These are phyloP conservation scores for Trichoderma reesei DNA, from an alignment of 495 filamentous ascomycete species.

Conservation along the genomic window DNA sequence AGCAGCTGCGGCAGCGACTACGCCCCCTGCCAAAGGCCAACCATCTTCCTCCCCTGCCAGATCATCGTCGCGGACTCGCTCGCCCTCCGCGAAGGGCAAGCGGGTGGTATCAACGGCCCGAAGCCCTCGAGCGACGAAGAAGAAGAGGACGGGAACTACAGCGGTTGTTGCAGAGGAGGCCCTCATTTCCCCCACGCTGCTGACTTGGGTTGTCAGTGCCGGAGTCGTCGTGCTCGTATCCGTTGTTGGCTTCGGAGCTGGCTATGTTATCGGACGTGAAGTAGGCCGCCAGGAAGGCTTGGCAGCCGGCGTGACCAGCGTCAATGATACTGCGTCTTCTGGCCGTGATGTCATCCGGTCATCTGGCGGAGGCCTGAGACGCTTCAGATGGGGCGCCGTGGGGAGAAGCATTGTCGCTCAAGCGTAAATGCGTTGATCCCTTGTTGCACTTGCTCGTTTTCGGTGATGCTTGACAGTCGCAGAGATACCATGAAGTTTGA, in stretches of 20 bases:
- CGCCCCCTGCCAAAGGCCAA: conserved; percentile 11
- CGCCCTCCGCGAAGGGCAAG: conserved; percentile 41
- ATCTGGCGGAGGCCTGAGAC: conserved; percentile 30
- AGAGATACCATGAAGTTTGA: background rate
- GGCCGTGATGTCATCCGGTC: conserved; percentile 33
- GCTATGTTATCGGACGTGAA: conserved; percentile 80
- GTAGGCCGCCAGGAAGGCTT: conserved; percentile 58
- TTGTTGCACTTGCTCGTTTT: background rate
- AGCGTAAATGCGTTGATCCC: conserved; percentile 10
- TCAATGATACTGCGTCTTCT: conserved; percentile 34
- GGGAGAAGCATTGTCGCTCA: conserved; percentile 33
- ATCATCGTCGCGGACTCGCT: background rate
- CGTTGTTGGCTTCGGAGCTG: conserved; percentile 87
- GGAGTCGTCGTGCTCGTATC: conserved; percentile 87
- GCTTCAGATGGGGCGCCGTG: conserved; percentile 38
- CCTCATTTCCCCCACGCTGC: conserved; percentile 57
- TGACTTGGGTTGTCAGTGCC: conserved; percentile 87
- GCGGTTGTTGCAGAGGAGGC: conserved; percentile 22
- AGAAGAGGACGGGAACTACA: conserved; percentile 33
- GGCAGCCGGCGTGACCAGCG: conserved; percentile 28
- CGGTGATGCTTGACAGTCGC: background rate
- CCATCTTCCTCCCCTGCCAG: background rate
- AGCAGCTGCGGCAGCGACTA: conserved; percentile 21
- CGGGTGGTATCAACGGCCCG: conserved; percentile 33
- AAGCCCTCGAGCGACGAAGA: conserved; percentile 39